Evolutionary conservation across 768 basidiomycete genomes (phyloP), one percentile per base, ranked within the genome.

Genomic region (Lactifluus rugatus): DNA sequence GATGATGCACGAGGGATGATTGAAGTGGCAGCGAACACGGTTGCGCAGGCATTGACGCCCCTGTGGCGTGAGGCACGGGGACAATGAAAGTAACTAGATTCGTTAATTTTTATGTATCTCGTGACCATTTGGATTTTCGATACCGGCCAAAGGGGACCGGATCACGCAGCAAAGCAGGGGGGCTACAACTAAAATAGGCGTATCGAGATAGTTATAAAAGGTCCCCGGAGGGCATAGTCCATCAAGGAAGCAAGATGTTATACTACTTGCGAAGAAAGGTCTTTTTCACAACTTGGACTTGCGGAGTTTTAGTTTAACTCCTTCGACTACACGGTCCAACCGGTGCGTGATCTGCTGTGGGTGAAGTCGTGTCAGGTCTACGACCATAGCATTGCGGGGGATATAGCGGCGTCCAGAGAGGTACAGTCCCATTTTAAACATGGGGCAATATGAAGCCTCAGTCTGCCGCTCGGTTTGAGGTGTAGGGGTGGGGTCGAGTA

Each of bases 1-100:
- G 82, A 82, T 48, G 71, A 75, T 47, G 78, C 82, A 65, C 76
- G 81, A 60, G 75, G 73, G 39, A 82, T 76, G 62, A 70, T 85
- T 62, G 85, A 84, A 69, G 84, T 88, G 54, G 87, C 86, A 58
- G 71, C 78, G 31, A 88, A 80, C 62, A 86, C 80, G 23, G 86
- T 87, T 2, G 80, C 84, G 4, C 87, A 89, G 66, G 86, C 85
- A 23, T 68, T 87, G 21, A 87, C 85, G 9, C 84, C 86, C 1
- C 68, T 87, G 39, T 89, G 81, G 87, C 73, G 73, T 58, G 74
- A 75, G 31, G 66, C 72, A 14, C 74, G 70, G 52, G 71, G 66
- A 19, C 54, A 47, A 32, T 71, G 59, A 72, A 26, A n/a, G n/a
- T n/a, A n/a, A 16, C n/a, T 44, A 36, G 46, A 26, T 45, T 60